Evolutionary conservation across 139 green algal species (phyloP).

Genomic region (Coelastrella sp.): DNA sequence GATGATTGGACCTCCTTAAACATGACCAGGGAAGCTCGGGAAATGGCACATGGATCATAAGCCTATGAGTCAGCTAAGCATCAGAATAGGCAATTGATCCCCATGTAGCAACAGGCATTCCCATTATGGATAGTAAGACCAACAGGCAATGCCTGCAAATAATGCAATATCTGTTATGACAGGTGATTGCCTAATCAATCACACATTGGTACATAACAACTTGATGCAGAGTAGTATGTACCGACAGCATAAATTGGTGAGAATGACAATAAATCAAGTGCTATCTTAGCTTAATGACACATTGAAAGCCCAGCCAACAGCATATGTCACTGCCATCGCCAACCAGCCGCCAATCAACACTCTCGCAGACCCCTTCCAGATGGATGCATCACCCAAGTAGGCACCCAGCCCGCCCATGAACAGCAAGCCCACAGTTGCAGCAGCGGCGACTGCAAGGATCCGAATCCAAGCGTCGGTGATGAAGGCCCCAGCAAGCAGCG

Average conservation of each 20-base stretch:
- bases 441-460: conserved; percentile 59
- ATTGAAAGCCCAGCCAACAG: conserved; percentile 59
- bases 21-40: too few relatives aligned
- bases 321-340: conserved; percentile 85
- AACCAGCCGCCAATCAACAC: conserved; percentile 87
- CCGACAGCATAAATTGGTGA: neutral
- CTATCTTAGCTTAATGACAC: neutral
- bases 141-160: neutral
- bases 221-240: neutral
- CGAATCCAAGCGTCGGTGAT: conserved; percentile 56
- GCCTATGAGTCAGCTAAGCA: too few relatives aligned
- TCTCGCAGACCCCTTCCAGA: conserved; percentile 62
- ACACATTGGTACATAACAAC: neutral
- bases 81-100: too few relatives aligned
- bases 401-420: conserved; percentile 80
- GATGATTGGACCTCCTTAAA: too few relatives aligned
- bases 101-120: too few relatives aligned
- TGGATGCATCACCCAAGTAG: conserved; percentile 73
- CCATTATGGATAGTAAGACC: too few relatives aligned
- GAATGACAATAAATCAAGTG: neutral
- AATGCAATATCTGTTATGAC: neutral
- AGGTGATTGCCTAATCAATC: neutral
- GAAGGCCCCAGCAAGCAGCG: conserved; percentile 64
- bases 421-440: conserved; percentile 61
- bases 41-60: too few relatives aligned